Conservation (phyloP, 108 stramenopile species). For the Hondaea fermentalgiana region DNA sequence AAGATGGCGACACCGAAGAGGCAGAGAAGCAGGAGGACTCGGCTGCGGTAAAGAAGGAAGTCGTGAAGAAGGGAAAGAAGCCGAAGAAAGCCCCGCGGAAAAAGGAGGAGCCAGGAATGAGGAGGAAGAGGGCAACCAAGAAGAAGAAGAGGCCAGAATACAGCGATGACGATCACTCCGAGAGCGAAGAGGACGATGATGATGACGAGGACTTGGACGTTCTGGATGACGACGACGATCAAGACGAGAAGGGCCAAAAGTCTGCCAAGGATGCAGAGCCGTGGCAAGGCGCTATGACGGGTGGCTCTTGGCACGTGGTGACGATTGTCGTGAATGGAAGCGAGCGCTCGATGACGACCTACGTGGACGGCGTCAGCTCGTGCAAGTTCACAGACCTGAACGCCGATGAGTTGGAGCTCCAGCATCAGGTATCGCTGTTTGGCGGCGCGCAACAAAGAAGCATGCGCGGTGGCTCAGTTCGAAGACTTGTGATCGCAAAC, state of each 20-base stretch:
- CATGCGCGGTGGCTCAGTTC: conserved; percentile 17
- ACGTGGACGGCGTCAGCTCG: conserved; percentile 19
- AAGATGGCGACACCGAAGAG: too few relatives aligned
- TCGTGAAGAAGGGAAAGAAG: too few relatives aligned
- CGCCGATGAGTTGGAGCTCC: conserved; percentile 4
- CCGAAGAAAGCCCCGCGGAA: not conserved
- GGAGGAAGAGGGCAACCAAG: not conserved
- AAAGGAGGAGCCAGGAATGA: not conserved
- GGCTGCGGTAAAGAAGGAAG: too few relatives aligned
- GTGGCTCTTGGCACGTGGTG: conserved; percentile 15
- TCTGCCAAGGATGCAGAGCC: not conserved
- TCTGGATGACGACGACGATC: not conserved
- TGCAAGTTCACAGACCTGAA: not conserved
- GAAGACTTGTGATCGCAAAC: not conserved
- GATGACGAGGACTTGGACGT: not conserved
- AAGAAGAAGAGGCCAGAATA: not conserved
- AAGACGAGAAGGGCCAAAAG: not conserved
- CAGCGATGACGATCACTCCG: not conserved
- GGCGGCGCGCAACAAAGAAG: conserved; percentile 21
- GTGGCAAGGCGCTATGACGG: not conserved
- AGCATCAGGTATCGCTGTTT: conserved; percentile 20
- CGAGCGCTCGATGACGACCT: not conserved
- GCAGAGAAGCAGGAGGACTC: too few relatives aligned
- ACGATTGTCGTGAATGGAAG: not conserved
- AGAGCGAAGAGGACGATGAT: not conserved